phyloP scores from a whole-genome alignment of 2,329 filamentous ascomycete genomes.

The Davidsoniella virescens region DNA sequence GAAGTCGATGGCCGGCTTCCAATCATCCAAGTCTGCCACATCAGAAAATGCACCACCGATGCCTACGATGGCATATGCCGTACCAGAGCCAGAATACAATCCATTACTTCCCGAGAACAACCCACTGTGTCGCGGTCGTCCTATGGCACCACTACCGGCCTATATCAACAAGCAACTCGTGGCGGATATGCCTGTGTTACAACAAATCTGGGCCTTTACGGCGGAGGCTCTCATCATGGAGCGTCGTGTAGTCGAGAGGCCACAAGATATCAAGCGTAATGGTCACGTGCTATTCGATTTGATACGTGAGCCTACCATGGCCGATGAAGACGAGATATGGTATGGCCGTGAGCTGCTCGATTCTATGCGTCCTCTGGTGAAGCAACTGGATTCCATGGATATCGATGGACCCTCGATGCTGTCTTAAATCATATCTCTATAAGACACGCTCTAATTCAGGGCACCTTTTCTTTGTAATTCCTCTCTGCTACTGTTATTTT shows the following conservation, averaged over 20 bases:
- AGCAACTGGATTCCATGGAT: constrained; percentile 33
- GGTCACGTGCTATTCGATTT: constrained; percentile 45
- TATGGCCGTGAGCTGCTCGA: constrained; percentile 38
- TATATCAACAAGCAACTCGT: constrained; percentile 36
- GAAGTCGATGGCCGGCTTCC: constrained; percentile 28
- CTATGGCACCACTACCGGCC: constrained; percentile 38
- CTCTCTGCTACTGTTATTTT: too few relatives aligned
- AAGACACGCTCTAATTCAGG: too few relatives aligned
- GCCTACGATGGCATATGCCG: too few relatives aligned
- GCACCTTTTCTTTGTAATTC: too few relatives aligned
- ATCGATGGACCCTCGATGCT: constrained; percentile 2
- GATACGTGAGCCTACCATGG: constrained; percentile 44
- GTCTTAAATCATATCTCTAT: background rate
- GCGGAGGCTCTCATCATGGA: constrained; percentile 46
- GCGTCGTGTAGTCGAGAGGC: constrained; percentile 38
- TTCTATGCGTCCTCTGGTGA: constrained; percentile 35
- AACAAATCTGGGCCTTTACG: constrained; percentile 46
- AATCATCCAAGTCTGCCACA: background rate
- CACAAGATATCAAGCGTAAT: constrained; percentile 47
- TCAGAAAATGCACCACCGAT: background rate
- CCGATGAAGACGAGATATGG: constrained; percentile 46
- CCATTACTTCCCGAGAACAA: constrained; percentile 1
- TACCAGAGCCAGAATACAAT: constrained; percentile 5
- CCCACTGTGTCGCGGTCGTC: constrained; percentile 30
- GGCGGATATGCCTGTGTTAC: constrained; percentile 38